Evolutionary conservation across 2,329 filamentous ascomycete species (phyloP), one percentile per base, ranked within the genome.

Genomic region (Phaeosphaeria sp.): DNA sequence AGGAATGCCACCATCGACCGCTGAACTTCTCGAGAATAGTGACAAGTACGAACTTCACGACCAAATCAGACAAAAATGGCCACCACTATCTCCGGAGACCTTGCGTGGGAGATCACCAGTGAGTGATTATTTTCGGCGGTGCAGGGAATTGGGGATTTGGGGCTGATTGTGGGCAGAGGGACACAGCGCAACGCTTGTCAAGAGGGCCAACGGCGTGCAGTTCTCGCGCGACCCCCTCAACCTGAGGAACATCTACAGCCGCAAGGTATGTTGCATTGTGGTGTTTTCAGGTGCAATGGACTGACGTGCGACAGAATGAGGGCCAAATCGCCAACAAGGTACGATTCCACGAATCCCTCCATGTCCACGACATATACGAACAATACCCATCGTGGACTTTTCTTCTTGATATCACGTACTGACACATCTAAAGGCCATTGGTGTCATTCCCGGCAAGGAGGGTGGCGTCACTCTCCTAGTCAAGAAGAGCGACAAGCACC

Each of bases 141-240:
- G 33, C 4, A 17, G 27, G 27, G 53, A 48, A 22, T 44, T 39
- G 25, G 18, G 43, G 46, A 53, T 50, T 46, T 54, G 58, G 57
- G 54, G 54, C 60, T 62, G 57, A 67, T 59, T 46, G 49, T 41
- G 52, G 54, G 71, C 77, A 97, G 93, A 93, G 83, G 84, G 83
- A 84, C 88, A 92, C 84, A 97, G 96, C 85, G 83, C 92, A 79
- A 97, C 85, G 87, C 89, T 97, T 79, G 91, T 94, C 80, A 97
- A 97, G 90, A 90, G 92, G 84, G 85, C 85, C 76, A 93, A 91
- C 77, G 90, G 91, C 80, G 85, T 90, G 73, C 90, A 91, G 83
- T 93, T 99, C 87, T 98, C 94, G 72, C 90, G 91, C 74, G 94
- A 98, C 80, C 92, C 93, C 75, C 83, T 97, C 72, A 99, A 98